phyloP scores from a whole-genome alignment of 148 eudicot genomes.

The Polygonum aviculare region DNA sequence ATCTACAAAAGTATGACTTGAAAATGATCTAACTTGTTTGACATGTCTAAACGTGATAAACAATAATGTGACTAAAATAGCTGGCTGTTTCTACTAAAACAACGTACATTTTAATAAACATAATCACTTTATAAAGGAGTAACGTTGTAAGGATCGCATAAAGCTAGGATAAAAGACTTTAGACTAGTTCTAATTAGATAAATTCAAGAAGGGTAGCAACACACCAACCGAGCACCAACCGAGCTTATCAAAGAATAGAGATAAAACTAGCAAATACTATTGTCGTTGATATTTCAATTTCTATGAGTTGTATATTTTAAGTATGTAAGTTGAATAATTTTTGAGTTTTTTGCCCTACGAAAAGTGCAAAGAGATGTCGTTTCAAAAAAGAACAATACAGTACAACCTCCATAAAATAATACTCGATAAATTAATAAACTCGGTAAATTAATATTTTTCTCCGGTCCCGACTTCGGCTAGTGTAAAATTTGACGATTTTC shows the following conservation, averaged over 20 bases:
- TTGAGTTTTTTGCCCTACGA: neutral
- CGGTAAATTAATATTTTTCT: no score
- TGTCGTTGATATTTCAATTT: neutral
- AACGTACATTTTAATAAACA: neutral
- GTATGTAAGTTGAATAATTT: neutral
- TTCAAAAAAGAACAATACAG: no score
- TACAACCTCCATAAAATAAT: no score
- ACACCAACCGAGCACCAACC: neutral
- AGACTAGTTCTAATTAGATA: no score
- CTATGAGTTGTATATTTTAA: neutral
- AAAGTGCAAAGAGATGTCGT: neutral
- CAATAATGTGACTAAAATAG: neutral
- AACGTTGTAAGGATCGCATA: neutral
- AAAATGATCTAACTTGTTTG: no score
- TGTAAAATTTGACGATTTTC: no score
- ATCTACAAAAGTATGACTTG: no score
- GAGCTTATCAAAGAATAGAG: neutral
- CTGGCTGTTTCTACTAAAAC: neutral
- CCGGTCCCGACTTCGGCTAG: no score
- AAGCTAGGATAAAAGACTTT: no score
- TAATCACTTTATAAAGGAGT: no score
- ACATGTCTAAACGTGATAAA: no score
- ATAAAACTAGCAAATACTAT: neutral
- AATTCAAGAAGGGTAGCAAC: neutral
- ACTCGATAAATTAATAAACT: no score